phyloP scores from a whole-genome alignment of 371 early-diverging fungal genomes.

The Syncephalastrum racemosum region DNA sequence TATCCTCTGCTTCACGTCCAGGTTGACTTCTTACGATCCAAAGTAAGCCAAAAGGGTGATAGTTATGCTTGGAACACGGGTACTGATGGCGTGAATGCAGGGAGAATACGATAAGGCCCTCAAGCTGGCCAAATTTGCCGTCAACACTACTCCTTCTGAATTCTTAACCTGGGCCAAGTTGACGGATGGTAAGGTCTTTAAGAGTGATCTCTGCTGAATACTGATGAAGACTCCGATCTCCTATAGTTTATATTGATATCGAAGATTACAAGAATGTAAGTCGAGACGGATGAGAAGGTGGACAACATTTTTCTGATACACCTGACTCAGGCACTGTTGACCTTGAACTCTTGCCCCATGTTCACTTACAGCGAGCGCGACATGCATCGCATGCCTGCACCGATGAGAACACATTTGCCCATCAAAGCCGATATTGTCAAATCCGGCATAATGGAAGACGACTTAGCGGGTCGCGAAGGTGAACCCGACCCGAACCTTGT shows the following conservation, averaged over 20 bases:
- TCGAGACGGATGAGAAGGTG: neutral
- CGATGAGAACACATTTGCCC: slow-evolving; percentile 78
- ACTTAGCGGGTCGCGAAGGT: slow-evolving; percentile 62
- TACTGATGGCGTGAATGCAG: slow-evolving; percentile 21
- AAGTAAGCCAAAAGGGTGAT: slow-evolving; percentile 45
- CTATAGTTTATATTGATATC: slow-evolving; percentile 75
- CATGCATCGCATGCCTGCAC: slow-evolving; percentile 89
- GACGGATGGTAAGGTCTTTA: slow-evolving; percentile 58
- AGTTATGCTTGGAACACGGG: neutral
- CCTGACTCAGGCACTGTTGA: slow-evolving; percentile 75
- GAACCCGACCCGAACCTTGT: slow-evolving; percentile 64
- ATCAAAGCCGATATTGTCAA: slow-evolving; percentile 67
- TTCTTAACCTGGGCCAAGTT: slow-evolving; percentile 94
- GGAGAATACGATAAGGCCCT: slow-evolving; percentile 75
- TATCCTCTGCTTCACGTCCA: slow-evolving; percentile 85
- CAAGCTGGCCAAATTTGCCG: slow-evolving; percentile 86
- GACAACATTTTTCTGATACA: neutral
- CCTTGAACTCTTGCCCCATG: slow-evolving; percentile 97
- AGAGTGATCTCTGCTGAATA: neutral
- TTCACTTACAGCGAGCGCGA: slow-evolving; percentile 91
- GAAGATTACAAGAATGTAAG: slow-evolving; percentile 81
- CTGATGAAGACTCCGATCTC: neutral
- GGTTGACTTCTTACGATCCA: slow-evolving; percentile 79
- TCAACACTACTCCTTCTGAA: slow-evolving; percentile 92
- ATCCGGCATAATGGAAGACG: slow-evolving; percentile 68